Conservation (phyloP, 2,329 filamentous ascomycete genomes). For the Erysiphe pulchra region DNA sequence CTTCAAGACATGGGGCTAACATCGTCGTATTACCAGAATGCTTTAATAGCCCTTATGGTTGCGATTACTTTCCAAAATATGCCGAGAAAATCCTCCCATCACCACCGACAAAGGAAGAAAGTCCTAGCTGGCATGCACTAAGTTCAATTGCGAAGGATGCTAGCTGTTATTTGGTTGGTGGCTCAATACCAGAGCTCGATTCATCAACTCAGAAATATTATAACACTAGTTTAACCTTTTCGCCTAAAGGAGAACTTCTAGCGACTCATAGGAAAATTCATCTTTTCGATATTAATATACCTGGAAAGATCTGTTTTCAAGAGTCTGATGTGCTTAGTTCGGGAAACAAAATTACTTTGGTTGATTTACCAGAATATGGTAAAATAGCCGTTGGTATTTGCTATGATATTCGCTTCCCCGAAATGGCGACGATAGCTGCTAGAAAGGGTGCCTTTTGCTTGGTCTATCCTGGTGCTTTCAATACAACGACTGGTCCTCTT, state of each 20-base stretch:
- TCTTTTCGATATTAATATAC: conserved; percentile 94
- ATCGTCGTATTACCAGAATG: conserved; percentile 90
- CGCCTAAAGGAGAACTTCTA: conserved; percentile 52
- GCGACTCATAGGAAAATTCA: conserved; percentile 82
- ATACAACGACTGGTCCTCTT: conserved; percentile 69
- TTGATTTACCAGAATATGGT: conserved; percentile 74
- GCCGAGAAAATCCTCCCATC: conserved; percentile 68
- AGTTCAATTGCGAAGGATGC: conserved; percentile 56
- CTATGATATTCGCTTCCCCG: conserved; percentile 93
- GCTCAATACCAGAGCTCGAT: conserved; percentile 71
- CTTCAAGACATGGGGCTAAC: conserved; percentile 48
- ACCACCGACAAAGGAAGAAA: conserved; percentile 35
- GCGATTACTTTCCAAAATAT: conserved; percentile 71
- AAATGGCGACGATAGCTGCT: conserved; percentile 72
- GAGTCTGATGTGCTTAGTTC: conserved; percentile 76
- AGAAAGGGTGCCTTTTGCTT: conserved; percentile 68
- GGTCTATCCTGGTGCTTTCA: conserved; percentile 92
- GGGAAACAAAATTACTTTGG: conserved; percentile 60
- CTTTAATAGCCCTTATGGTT: conserved; percentile 96
- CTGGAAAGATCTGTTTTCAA: conserved; percentile 73
- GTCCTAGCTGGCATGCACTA: conserved; percentile 69
- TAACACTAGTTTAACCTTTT: conserved; percentile 76
- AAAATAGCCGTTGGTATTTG: conserved; percentile 77
- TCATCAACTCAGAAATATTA: conserved; percentile 42
- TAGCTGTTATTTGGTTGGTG: conserved; percentile 60